Evolutionary conservation across 2,329 filamentous ascomycete genomes (phyloP), one percentile per base, ranked within the genome.

Genomic region (Sclerotinia glacialis): DNA sequence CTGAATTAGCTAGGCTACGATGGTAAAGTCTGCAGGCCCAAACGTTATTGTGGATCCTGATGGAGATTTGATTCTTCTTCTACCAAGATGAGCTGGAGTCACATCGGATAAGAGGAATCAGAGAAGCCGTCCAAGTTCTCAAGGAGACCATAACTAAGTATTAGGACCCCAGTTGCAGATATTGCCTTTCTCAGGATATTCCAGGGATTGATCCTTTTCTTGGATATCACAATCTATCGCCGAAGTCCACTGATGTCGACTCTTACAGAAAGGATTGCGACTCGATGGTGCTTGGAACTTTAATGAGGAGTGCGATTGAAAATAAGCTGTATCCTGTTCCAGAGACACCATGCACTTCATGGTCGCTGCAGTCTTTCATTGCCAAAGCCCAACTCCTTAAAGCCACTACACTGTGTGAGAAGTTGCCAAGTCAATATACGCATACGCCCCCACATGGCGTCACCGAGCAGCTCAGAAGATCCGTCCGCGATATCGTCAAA

Each of bases 271-370:
- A 28, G 16, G 47, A 23, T 21, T 64, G 61, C 11, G 61, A 64
- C 52, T 53, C 52, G 8, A 64, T 64, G 61, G 37, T 64, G 11
- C 37, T 64, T 54, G 61, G 61, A 2, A 31, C 37, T 44, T 26
- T 64, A 2, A 54, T n/a, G 4, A 54, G 34, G 34, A 44, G 40
- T 23, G 23, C 23, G 16, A 18, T 55, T 23, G 16, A 5, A 12
- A 16, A 50, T 37, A n/a, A 31, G 3, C 18, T 62, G 5, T 61
- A 18, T 50, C 58, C 58, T 46, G n/a, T 62, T 40, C 31, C 46
- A 40, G 7, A 28, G 50, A 3, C 21, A 16, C 59, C 46, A 37
- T 52, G 42, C 12, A 18, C 46, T 8, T 12, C 21, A 62, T 28
- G n/a, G 46, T 62, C 59, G 31, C 1, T 62, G 12, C 3, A 2